Evolutionary conservation across 805 yeast species (phyloP).

Genomic region (Barnettozyma californica): DNA sequence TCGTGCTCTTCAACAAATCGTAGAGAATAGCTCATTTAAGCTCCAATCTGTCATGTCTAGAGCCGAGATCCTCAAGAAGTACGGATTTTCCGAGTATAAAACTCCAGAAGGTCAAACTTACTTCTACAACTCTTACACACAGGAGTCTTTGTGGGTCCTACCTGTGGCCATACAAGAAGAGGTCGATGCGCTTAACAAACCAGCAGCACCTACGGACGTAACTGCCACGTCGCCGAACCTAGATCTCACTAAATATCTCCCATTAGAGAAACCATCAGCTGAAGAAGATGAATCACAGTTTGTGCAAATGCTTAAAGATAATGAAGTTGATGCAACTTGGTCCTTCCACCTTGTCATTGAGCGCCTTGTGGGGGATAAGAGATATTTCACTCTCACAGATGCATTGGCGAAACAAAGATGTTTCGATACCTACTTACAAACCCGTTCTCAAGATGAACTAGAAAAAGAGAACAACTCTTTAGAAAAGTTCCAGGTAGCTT

Average conservation of each 20-base stretch:
- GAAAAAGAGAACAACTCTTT: constrained; percentile 46
- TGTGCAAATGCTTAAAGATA: constrained; percentile 44
- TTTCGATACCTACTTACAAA: constrained; percentile 61
- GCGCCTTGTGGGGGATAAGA: constrained; percentile 48
- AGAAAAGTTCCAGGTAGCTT: constrained; percentile 52
- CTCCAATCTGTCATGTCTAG: background rate
- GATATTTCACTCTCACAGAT: constrained; percentile 65
- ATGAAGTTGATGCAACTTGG: constrained; percentile 68
- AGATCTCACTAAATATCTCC: constrained; percentile 6
- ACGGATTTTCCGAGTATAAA: constrained; percentile 48
- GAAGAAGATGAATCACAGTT: constrained; percentile 43
- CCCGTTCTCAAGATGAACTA: constrained; percentile 45
- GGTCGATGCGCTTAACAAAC: constrained; percentile 9
- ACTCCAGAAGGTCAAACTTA: constrained; percentile 58
- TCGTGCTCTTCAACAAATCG: background rate
- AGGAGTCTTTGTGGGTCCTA: constrained; percentile 75
- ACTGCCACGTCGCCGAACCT: background rate
- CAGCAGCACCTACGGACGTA: background rate
- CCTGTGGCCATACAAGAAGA: constrained; percentile 45
- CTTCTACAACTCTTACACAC: constrained; percentile 60
- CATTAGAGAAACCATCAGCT: constrained; percentile 15
- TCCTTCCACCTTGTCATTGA: constrained; percentile 64
- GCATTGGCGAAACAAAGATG: constrained; percentile 52
- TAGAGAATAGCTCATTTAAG: background rate
- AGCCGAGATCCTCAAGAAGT: constrained; percentile 28